These are phyloP conservation scores for Suillus luteus DNA, from an alignment of 768 basidiomycete species.

Conservation along the genomic window DNA sequence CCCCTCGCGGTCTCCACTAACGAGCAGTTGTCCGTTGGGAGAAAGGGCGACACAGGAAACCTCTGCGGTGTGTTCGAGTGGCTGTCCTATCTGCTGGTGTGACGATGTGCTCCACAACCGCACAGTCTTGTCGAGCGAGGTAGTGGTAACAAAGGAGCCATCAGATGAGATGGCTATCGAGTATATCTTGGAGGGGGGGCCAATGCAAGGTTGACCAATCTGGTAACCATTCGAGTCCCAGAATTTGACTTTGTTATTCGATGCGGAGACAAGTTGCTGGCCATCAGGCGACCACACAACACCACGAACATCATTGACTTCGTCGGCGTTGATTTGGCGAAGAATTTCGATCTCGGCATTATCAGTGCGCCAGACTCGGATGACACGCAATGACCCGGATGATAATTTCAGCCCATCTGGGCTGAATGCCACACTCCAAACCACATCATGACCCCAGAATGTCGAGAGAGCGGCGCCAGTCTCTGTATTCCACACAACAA, in stretches of 20 bases:
- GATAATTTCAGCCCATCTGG: neutral
- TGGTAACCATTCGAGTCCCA: neutral
- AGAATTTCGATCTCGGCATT: neutral
- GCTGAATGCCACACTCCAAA: neutral
- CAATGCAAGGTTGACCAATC: neutral
- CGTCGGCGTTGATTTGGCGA: neutral
- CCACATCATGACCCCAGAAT: neutral
- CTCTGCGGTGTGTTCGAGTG: neutral
- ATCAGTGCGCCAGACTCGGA: neutral
- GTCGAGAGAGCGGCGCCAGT: neutral
- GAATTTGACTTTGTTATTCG: neutral
- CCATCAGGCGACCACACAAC: neutral
- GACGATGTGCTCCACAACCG: conserved; percentile 59
- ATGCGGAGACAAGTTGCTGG: neutral
- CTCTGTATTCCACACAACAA: neutral
- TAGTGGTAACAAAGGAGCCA: neutral
- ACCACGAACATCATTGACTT: neutral
- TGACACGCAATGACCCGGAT: neutral
- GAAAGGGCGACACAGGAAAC: neutral
- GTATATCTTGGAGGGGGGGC: neutral
- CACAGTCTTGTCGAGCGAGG: neutral
- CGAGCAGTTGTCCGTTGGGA: neutral
- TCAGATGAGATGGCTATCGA: neutral
- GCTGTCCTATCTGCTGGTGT: neutral
- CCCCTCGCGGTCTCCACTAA: neutral